Base-by-base conservation (phyloP, 169 alveolate species). In the Babesia bigemina region DNA sequence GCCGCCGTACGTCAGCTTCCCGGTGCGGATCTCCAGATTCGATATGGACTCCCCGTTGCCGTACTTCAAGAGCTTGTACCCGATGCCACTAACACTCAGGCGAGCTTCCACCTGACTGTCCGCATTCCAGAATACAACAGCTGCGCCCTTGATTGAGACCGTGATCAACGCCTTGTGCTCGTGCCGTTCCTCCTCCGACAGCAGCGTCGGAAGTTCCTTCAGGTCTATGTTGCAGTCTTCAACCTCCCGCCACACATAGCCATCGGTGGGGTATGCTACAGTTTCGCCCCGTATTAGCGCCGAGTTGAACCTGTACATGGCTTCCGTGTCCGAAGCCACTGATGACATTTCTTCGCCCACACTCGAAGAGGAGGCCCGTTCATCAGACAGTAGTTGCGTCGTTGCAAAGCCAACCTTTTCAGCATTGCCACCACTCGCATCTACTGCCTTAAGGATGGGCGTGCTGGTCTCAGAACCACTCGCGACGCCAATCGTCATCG, bases 81-180 rank as follows among this genome's bases (percentile, higher is more conserved):
- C 49, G 47, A 82, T 82, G 4, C 66, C 60, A 13, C 85, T 63
- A 16, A 67, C 81, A 19, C 74, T 61, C 11, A 82, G 63, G 16
- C 83, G 74, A 16, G 85, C 89, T 24, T 62, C 73, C 24, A 50
- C 63, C 62, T 71, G 73, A n/a, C 58, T 56, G 56, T 58, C 56
- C 0, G 71, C 69, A 42, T 72, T 66, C 65, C 74, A 61, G 59
- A 82, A 82, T n/a, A 65, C 62, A 14, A 82, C 56, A 26, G 89
- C 82, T 0, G 89, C 89, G 0, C 85, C 89, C 36, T 82, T 74
- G 0, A 82, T 63, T 48, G 47, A 57, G 8, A 79, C 69, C 10
- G 53, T 71, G 21, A 60, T 50, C 39, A 24, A 13, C 28, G 77
- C 42, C 29, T 55, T 58, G 53, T 58, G 19, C 19, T 24, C 63